These are phyloP conservation scores for Arthrobotrys musiformis DNA, from an alignment of 2,329 filamentous ascomycete species.

Conservation along the genomic window DNA sequence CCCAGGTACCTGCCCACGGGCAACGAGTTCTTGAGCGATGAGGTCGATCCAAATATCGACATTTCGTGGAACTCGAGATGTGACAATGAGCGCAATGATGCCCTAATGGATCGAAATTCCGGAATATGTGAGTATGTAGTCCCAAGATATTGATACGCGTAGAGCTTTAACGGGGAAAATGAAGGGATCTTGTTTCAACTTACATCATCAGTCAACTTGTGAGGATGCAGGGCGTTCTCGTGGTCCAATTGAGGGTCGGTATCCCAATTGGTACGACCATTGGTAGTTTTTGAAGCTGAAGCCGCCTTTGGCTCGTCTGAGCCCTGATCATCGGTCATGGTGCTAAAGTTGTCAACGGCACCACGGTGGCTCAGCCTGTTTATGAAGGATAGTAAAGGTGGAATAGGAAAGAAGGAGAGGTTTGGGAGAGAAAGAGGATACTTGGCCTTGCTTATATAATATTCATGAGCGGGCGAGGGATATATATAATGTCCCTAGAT, in stretches of 20 bases:
- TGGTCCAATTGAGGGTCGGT: not conserved
- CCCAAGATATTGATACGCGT: not conserved
- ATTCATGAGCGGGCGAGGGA: not conserved
- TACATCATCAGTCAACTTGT: not conserved
- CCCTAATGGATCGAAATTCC: not conserved
- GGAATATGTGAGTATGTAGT: not conserved
- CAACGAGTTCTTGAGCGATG: slow-evolving; percentile 8
- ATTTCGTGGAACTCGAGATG: not conserved
- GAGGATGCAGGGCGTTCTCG: not conserved
- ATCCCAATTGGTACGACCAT: not conserved
- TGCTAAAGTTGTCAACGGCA: not conserved
- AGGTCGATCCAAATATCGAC: not conserved
- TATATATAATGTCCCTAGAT: not conserved
- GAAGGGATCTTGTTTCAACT: not conserved
- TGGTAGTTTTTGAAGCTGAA: not conserved
- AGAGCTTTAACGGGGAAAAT: not conserved
- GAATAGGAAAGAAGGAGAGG: not conserved
- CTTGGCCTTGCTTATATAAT: not conserved
- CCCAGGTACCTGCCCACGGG: not conserved
- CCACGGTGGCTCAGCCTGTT: not conserved
- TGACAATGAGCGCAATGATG: not conserved
- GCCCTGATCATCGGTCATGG: not conserved
- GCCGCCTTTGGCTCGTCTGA: not conserved
- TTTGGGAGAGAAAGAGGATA: not conserved
- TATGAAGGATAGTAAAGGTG: not conserved